Conservation (phyloP, 2,329 filamentous ascomycete genomes). For the Colletotrichum neosansevieriae region DNA sequence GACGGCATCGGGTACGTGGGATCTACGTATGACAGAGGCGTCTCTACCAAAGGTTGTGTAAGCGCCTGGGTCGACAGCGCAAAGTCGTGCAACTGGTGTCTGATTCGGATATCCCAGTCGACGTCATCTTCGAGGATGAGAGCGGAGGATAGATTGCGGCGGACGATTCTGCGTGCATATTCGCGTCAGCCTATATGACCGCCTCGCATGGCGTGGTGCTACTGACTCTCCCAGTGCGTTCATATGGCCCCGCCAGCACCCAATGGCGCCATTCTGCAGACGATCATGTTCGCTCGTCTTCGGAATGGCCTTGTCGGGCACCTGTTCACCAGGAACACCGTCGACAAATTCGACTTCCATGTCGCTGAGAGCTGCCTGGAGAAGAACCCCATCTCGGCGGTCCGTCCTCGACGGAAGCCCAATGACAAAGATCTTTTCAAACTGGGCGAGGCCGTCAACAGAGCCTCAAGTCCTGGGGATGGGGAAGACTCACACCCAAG, state of each 20-base stretch:
- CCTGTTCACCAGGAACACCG: constrained; percentile 54
- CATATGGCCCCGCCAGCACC: constrained; percentile 56
- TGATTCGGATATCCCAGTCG: constrained; percentile 68
- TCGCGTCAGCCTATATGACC: not conserved
- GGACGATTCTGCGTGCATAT: constrained; percentile 53
- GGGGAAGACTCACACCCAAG: constrained; percentile 20
- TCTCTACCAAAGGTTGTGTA: constrained; percentile 46
- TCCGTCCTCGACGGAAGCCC: constrained; percentile 64
- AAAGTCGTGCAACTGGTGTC: constrained; percentile 58
- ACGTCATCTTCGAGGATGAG: constrained; percentile 68
- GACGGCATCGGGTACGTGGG: constrained; percentile 43
- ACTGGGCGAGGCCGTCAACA: constrained; percentile 49
- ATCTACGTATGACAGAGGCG: constrained; percentile 42
- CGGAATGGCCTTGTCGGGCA: constrained; percentile 54
- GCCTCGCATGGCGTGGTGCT: not conserved
- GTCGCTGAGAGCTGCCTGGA: constrained; percentile 59
- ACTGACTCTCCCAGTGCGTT: constrained; percentile 51
- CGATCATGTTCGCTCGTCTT: constrained; percentile 49
- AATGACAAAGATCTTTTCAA: constrained; percentile 65
- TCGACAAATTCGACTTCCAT: constrained; percentile 60
- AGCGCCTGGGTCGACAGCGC: constrained; percentile 52
- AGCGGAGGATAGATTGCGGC: constrained; percentile 58
- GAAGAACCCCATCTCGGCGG: constrained; percentile 61
- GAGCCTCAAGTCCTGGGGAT: rapidly evolving
- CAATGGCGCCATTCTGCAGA: constrained; percentile 45